A percentile compares a stretch with the other conserved stretches of the same genome.
These are phyloP conservation scores for Amauroascus verrucosus DNA, from an alignment of 2,329 filamentous ascomycete genomes.

Conservation along the genomic window DNA sequence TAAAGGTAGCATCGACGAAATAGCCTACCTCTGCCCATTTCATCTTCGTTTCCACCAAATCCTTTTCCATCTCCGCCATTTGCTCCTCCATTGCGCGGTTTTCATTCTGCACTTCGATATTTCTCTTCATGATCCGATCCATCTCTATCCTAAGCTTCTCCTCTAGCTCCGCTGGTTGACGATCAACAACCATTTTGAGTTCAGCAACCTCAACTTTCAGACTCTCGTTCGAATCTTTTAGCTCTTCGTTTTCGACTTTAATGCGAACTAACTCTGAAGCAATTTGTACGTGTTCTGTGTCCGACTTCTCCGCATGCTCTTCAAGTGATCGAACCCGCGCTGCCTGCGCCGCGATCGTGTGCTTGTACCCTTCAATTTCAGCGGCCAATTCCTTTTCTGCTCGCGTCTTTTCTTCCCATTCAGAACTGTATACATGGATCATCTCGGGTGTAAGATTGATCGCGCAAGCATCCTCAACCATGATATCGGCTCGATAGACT, in stretches of 20 bases:
- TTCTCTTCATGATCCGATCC: conserved; percentile 83
- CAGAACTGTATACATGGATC: conserved; percentile 66
- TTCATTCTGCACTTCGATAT: conserved; percentile 87
- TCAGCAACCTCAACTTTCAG: conserved; percentile 76
- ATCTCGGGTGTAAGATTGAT: conserved; percentile 75
- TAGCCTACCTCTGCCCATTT: conserved; percentile 77
- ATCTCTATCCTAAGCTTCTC: conserved; percentile 70
- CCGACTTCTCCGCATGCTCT: conserved; percentile 75
- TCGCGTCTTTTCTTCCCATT: conserved; percentile 90
- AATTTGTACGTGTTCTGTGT: conserved; percentile 80
- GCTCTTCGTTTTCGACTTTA: conserved; percentile 85
- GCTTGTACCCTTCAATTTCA: conserved; percentile 65
- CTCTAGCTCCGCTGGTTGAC: conserved; percentile 82
- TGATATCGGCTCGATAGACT: conserved; percentile 84
- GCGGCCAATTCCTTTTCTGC: conserved; percentile 69
- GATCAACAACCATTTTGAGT: conserved; percentile 75
- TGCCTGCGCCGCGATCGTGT: conserved; percentile 56
- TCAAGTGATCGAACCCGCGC: conserved; percentile 74
- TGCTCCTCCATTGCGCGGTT: conserved; percentile 82
- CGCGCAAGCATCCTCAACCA: conserved; percentile 85
- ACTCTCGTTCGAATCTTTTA: conserved; percentile 82
- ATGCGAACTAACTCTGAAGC: conserved; percentile 84
- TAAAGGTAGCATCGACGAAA: neutral
- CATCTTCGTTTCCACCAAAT: conserved; percentile 90
- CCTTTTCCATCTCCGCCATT: conserved; percentile 81